Percentiles rank a stretch among this genome's conserved stretches.
phyloP scores from a whole-genome alignment of 1,284 basidiomycete species.

The Ganoderma sp. region DNA sequence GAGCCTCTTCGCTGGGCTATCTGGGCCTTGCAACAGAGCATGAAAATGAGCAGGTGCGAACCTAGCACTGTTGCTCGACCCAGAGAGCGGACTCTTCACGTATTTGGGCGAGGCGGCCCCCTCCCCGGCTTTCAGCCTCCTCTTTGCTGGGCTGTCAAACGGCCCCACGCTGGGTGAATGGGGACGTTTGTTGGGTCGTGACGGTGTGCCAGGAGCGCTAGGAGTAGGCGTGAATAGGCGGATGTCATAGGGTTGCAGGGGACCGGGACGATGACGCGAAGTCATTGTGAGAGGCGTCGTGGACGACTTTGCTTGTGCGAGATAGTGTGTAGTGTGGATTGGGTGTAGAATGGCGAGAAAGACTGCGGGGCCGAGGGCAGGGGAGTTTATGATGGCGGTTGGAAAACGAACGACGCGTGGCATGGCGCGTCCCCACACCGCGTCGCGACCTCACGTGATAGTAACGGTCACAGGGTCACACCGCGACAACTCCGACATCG shows the following conservation, averaged over 20 bases:
- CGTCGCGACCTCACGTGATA: conserved; percentile 24
- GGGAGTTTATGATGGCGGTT: conserved; percentile 31
- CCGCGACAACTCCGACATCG: conserved; percentile 11
- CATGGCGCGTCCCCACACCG: conserved; percentile 19
- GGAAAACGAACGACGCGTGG: conserved; percentile 29
- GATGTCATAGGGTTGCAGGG: conserved; percentile 51
- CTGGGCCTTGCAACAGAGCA: conserved; percentile 42
- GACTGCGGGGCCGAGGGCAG: background rate
- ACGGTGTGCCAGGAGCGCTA: conserved; percentile 27
- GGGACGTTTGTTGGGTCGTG: conserved; percentile 54
- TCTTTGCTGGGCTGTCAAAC: conserved; percentile 66
- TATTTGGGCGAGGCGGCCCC: conserved; percentile 52
- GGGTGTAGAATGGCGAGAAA: conserved; percentile 18
- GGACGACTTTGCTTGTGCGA: conserved; percentile 7
- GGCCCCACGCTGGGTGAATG: conserved; percentile 56
- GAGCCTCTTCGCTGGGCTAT: conserved; percentile 54
- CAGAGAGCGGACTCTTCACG: conserved; percentile 43
- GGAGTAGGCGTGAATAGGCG: conserved; percentile 51
- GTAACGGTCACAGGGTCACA: conserved; percentile 24
- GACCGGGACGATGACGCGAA: conserved; percentile 21
- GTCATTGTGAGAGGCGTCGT: conserved; percentile 20
- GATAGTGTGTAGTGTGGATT: conserved; percentile 21
- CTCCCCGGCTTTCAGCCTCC: conserved; percentile 67
- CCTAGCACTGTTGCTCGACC: conserved; percentile 35
- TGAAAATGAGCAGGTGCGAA: conserved; percentile 38